Percentiles rank a stretch among this genome's conserved stretches.
phyloP scores from a whole-genome alignment of 2,329 filamentous ascomycete genomes.

The Thelonectria rubi region DNA sequence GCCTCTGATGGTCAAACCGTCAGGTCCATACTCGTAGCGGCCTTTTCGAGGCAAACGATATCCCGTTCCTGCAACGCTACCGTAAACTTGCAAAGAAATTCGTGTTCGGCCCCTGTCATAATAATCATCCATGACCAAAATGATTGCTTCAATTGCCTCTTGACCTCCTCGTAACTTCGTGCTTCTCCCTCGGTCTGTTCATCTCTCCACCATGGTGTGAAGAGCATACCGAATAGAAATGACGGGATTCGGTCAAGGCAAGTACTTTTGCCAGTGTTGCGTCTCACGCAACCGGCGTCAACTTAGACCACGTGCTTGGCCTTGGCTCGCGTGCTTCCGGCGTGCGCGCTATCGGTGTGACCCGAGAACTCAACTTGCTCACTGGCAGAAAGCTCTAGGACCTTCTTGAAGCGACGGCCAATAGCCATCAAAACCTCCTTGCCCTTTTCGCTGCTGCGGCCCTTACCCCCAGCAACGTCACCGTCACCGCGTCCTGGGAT shows the following conservation, averaged over 20 bases:
- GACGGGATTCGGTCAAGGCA: constrained; percentile 10
- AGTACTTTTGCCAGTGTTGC: not conserved
- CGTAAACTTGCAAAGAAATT: constrained; percentile 41
- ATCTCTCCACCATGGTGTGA: constrained; percentile 26
- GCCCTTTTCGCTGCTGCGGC: constrained; percentile 81
- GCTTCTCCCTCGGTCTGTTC: constrained; percentile 17
- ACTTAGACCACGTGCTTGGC: constrained; percentile 86
- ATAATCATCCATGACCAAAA: constrained; percentile 22
- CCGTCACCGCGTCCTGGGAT: constrained; percentile 79
- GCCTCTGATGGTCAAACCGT: constrained; percentile 35
- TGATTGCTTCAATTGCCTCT: constrained; percentile 19
- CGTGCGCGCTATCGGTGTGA: constrained; percentile 92
- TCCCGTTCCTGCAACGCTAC: constrained; percentile 47
- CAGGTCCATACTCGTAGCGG: constrained; percentile 33
- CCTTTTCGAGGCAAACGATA: constrained; percentile 31
- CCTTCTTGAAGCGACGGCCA: constrained; percentile 90
- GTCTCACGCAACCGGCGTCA: not conserved
- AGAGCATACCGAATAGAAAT: constrained; percentile 30
- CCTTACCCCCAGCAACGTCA: constrained; percentile 79
- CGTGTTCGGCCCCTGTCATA: constrained; percentile 33
- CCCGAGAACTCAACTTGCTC: constrained; percentile 95
- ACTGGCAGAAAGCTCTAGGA: constrained; percentile 78
- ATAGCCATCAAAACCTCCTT: constrained; percentile 86
- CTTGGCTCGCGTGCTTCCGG: constrained; percentile 94
- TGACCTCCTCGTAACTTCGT: constrained; percentile 25